Base-by-base conservation (phyloP, 306 rosid genomes). In the Rosa persica region DNA sequence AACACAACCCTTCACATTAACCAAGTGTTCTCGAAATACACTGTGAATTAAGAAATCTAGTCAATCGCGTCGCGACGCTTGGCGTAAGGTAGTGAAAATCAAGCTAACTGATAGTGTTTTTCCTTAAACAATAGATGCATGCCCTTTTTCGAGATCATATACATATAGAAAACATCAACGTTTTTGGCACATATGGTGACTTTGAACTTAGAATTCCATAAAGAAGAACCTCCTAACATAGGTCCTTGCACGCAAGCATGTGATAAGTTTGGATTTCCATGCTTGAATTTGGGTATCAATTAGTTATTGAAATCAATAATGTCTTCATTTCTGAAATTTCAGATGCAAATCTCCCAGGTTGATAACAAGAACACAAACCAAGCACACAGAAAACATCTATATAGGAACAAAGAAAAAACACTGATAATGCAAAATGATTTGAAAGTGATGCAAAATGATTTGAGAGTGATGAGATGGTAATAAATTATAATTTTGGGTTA, bases 21-120 rank as follows among this genome's bases (percentile, higher is more conserved):
- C 66, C 82, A 78, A 78, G 83, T 82, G 57, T 67, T 73, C 47
- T 77, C 71, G 47, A 10, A 39, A 3, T 36, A 19, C 47, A 39
- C 1, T 39, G 23, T 20, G 20, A 20, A 66, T 36, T 38, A 9
- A 66, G 40, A 66, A 66, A 66, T 3, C 6, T 73, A 13, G 38
- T 36, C 55, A 47, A 25, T 81, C 30, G 12, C 15, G 4, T 39
- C 39, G 5, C 39, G 47, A 75, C 73, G 70, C 8, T 39, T 67
- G 66, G 74, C 72, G 38, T 38, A 44, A 54, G 69, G 51, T 17
- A 44, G 51, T 49, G 9, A 25, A 15, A 39, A 66, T 38, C 12
- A 39, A 38, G 71, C 25, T 6, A 38, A 39, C n/a, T 12, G 36
- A 67, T 19, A 19, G 51, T 67, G 72, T n/a, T 67, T 67, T 67